Percentiles rank a stretch among this genome's conserved stretches.
Evolutionary conservation across 2,329 filamentous ascomycete genomes (phyloP).

Genomic region (Aspergillus niger): DNA sequence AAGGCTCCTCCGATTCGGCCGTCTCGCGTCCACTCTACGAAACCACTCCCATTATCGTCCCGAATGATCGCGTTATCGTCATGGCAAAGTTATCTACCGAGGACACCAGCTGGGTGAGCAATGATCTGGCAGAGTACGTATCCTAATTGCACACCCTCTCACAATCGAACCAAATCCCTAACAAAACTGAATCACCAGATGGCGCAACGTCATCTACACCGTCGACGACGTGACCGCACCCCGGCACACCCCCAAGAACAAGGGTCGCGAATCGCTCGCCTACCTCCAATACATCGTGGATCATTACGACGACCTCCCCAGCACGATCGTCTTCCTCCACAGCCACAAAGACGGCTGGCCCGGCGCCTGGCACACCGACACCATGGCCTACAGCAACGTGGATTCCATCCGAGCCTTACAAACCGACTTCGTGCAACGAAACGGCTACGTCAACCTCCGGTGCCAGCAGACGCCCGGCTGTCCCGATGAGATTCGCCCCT

Average conservation of each 20-base stretch:
- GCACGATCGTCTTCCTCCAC: constrained; percentile 58
- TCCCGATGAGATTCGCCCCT: constrained; percentile 37
- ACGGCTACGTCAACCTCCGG: constrained; percentile 62
- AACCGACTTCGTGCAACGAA: constrained; percentile 51
- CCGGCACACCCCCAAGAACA: constrained; percentile 42
- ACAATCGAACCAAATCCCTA: background rate
- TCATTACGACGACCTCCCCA: constrained; percentile 51
- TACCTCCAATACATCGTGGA: constrained; percentile 52
- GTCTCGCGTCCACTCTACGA: constrained; percentile 24
- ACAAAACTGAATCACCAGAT: constrained; percentile 30
- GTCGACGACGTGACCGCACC: constrained; percentile 40
- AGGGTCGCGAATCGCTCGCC: constrained; percentile 48
- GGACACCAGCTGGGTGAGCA: constrained; percentile 50
- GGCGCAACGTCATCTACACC: constrained; percentile 49
- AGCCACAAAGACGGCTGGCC: constrained; percentile 52
- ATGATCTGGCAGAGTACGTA: constrained; percentile 45
- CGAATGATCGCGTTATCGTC: constrained; percentile 45
- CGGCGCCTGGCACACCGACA: constrained; percentile 60
- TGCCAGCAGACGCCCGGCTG: constrained; percentile 46
- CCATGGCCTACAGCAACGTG: constrained; percentile 57
- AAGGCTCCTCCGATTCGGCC: constrained; percentile 2
- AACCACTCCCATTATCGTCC: constrained; percentile 32
- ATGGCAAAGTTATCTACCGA: constrained; percentile 48
- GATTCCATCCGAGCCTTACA: constrained; percentile 53
- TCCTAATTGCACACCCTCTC: background rate